A percentile compares a stretch with the other conserved stretches of the same genome.
These are phyloP conservation scores for Lepidium africanum DNA, from an alignment of 345 rosid species.

Conservation along the genomic window DNA sequence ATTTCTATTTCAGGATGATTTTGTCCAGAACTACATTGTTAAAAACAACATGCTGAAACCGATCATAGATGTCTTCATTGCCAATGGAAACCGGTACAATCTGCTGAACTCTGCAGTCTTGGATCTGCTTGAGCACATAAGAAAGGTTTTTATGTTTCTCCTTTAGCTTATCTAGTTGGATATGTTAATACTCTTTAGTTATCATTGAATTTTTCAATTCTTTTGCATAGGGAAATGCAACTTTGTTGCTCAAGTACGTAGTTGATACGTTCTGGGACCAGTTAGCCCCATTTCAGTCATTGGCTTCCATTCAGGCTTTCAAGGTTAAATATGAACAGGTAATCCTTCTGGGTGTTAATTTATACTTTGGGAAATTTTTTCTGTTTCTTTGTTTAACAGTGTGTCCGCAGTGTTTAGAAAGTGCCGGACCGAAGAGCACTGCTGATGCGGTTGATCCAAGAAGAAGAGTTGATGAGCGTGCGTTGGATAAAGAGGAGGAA, in stretches of 20 bases:
- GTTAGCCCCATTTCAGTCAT: constrained; percentile 63
- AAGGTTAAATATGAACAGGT: constrained; percentile 96
- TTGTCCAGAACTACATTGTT: constrained; percentile 66
- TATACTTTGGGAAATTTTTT: not conserved
- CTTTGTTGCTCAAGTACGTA: constrained; percentile 60
- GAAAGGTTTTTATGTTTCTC: constrained; percentile 50
- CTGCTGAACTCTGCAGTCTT: constrained; percentile 84
- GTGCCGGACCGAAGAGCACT: constrained; percentile 43
- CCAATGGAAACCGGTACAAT: constrained; percentile 86
- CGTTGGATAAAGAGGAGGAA: constrained; percentile 95
- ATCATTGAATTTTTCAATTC: not conserved
- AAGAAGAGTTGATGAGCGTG: constrained; percentile 75
- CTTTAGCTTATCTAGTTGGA: not conserved
- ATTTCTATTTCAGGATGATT: constrained; percentile 66
- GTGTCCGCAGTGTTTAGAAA: constrained; percentile 71
- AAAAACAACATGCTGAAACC: constrained; percentile 85
- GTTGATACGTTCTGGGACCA: constrained; percentile 86
- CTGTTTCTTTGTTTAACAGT: not conserved
- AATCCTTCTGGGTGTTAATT: constrained; percentile 8
- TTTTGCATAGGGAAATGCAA: constrained; percentile 67
- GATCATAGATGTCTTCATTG: constrained; percentile 73
- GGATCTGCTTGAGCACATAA: constrained; percentile 87
- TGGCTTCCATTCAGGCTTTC: constrained; percentile 64
- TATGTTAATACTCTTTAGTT: not conserved
- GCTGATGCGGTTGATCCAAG: constrained; percentile 51